Conservation (phyloP, 768 basidiomycete genomes). For the Boletus rufocinnamomeus region DNA sequence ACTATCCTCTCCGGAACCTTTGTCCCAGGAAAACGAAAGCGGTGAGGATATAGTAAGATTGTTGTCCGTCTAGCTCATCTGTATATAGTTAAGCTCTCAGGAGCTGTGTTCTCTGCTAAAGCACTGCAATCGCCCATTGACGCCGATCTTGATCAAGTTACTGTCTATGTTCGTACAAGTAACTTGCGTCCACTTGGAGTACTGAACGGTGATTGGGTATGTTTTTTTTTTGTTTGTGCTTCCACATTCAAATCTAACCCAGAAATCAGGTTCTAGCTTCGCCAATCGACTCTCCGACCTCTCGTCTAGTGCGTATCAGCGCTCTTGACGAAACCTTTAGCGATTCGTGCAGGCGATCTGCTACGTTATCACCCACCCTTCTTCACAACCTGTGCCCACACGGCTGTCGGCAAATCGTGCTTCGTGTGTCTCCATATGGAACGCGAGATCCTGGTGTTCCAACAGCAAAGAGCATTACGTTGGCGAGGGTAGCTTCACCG, state of each 20-base stretch:
- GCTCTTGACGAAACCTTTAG: constrained; percentile 49
- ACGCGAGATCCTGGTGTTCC: constrained; percentile 61
- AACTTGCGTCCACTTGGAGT: constrained; percentile 67
- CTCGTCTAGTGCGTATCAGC: constrained; percentile 58
- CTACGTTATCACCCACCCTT: constrained; percentile 46
- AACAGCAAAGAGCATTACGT: constrained; percentile 63
- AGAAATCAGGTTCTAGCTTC: constrained; percentile 52
- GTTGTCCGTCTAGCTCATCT: neutral
- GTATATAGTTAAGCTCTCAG: constrained; percentile 2
- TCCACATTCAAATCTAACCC: neutral
- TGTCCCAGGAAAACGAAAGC: constrained; percentile 6
- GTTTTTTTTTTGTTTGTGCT: constrained; percentile 13
- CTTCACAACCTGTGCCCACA: constrained; percentile 51
- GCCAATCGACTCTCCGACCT: constrained; percentile 35
- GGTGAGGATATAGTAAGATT: constrained; percentile 5
- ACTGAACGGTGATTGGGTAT: constrained; percentile 79
- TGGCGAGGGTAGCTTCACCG: constrained; percentile 82
- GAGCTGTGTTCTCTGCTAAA: constrained; percentile 29
- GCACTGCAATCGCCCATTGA: constrained; percentile 39
- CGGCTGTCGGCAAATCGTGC: constrained; percentile 32
- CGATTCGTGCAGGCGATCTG: constrained; percentile 39
- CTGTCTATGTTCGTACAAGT: constrained; percentile 62
- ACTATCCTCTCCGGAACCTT: constrained; percentile 27
- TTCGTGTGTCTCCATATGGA: constrained; percentile 63
- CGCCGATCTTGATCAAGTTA: constrained; percentile 46